These are phyloP conservation scores for Pilatotrama ljubarskyi DNA, from an alignment of 768 basidiomycete species.

Conservation along the genomic window DNA sequence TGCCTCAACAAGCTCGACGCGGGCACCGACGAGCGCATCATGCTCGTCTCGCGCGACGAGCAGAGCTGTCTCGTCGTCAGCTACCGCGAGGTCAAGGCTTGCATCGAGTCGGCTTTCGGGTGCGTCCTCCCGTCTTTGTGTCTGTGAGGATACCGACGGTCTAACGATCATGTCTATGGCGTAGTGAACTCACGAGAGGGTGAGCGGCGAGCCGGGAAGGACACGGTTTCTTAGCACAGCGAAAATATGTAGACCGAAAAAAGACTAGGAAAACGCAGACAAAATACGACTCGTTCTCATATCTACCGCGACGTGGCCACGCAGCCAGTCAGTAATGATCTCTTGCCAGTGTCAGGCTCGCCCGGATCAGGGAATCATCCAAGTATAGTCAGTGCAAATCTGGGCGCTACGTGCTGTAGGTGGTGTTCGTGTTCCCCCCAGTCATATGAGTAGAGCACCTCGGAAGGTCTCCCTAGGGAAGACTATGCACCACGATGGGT, in stretches of 20 bases:
- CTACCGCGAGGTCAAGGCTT: conserved; percentile 88
- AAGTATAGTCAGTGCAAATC: too few species aligned
- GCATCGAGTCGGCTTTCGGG: conserved; percentile 83
- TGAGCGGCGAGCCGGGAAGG: conserved; percentile 12
- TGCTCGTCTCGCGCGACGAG: conserved; percentile 94
- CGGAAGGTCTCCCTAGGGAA: too few species aligned
- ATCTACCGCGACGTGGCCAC: too few species aligned
- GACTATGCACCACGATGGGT: too few species aligned
- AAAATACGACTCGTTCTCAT: conserved; percentile 32
- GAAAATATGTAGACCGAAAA: conserved; percentile 72
- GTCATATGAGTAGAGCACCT: too few species aligned
- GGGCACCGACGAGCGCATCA: conserved; percentile 90
- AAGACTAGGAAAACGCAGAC: conserved; percentile 56
- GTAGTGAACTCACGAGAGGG: conserved; percentile 47
- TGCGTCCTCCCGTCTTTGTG: conserved; percentile 39
- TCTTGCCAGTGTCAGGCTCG: too few species aligned
- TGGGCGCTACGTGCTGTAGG: too few species aligned
- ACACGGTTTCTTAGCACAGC: not conserved
- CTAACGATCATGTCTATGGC: too few species aligned
- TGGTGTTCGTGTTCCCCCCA: too few species aligned
- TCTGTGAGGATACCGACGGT: not conserved
- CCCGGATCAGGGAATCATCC: too few species aligned
- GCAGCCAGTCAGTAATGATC: too few species aligned
- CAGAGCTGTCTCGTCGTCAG: conserved; percentile 93
- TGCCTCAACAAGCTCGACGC: conserved; percentile 97